A percentile compares a stretch with the other conserved stretches of the same genome.
Conservation (phyloP, 129 eudicot species). For the Sambucus nigra region DNA sequence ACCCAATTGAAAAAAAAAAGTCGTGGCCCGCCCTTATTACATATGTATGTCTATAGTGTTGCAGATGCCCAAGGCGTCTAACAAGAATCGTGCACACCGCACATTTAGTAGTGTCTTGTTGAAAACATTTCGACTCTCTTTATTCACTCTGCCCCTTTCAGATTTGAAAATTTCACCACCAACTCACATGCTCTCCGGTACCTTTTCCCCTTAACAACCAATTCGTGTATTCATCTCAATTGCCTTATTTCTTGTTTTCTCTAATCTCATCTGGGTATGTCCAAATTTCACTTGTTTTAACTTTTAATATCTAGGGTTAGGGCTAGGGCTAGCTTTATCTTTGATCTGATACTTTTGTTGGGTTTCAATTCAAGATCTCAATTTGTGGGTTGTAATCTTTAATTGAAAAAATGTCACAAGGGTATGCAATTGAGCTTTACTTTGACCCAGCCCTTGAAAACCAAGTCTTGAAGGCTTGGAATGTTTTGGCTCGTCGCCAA, state of each 20-base stretch:
- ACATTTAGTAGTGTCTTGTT: too few relatives aligned
- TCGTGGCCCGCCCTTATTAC: too few relatives aligned
- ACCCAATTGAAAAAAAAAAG: too few relatives aligned
- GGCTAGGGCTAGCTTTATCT: constrained; percentile 2
- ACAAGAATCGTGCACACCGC: too few relatives aligned
- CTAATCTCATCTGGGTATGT: constrained; percentile 32
- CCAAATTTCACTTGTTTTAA: constrained; percentile 16
- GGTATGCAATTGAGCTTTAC: constrained; percentile 92
- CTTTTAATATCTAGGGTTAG: constrained; percentile 12
- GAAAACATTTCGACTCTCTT: too few relatives aligned
- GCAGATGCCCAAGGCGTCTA: too few relatives aligned
- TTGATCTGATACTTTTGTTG: constrained; percentile 5
- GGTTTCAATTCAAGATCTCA: too few relatives aligned
- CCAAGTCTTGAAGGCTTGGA: constrained; percentile 96
- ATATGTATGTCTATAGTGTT: too few relatives aligned
- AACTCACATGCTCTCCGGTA: background rate
- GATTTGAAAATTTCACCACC: background rate
- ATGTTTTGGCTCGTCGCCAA: constrained; percentile 86
- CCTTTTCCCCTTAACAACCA: background rate
- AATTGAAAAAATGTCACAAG: constrained; percentile 62
- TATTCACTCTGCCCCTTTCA: background rate
- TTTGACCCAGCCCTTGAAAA: constrained; percentile 97
- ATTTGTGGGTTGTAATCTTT: too few relatives aligned
- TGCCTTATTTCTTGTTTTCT: constrained; percentile 7
- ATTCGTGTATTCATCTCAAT: constrained; percentile 11